phyloP scores from a whole-genome alignment of 2,329 filamentous ascomycete species.

The Amauroascus niger region DNA sequence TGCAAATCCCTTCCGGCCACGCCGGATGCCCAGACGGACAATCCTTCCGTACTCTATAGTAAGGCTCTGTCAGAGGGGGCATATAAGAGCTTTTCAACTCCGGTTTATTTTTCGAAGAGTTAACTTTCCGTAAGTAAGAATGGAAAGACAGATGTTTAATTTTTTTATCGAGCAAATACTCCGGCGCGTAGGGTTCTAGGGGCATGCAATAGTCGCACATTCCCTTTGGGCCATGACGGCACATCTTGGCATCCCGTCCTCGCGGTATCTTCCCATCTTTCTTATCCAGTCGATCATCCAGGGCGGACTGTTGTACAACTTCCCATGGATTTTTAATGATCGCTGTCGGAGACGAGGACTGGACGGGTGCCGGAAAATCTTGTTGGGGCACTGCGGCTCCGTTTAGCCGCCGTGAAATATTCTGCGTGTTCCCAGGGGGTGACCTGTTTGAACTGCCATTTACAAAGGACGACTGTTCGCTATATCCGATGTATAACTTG shows the following conservation, averaged over 20 bases:
- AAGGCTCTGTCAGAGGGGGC: constrained; percentile 85
- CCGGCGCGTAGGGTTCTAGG: constrained; percentile 81
- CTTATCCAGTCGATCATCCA: constrained; percentile 81
- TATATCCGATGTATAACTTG: constrained; percentile 77
- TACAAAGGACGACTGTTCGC: constrained; percentile 45
- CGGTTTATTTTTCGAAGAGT: constrained; percentile 90
- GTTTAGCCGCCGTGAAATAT: constrained; percentile 29
- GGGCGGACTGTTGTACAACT: constrained; percentile 70
- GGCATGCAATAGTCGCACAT: constrained; percentile 99
- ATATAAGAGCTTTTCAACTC: constrained; percentile 92
- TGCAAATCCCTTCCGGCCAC: constrained; percentile 95
- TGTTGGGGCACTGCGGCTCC: constrained; percentile 36
- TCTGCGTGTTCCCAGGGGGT: constrained; percentile 16
- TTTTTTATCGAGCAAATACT: constrained; percentile 86
- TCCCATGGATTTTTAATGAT: constrained; percentile 88
- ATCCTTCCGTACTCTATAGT: constrained; percentile 75
- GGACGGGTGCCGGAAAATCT: constrained; percentile 48
- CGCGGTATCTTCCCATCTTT: constrained; percentile 81
- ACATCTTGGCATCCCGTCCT: constrained; percentile 71
- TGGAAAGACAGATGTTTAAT: constrained; percentile 99
- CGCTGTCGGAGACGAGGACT: constrained; percentile 46
- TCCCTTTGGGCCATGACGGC: constrained; percentile 86
- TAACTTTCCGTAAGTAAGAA: constrained; percentile 86
- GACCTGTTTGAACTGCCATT: constrained; percentile 31
- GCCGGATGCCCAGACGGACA: constrained; percentile 88